Evolutionary conservation across 2,329 filamentous ascomycete genomes (phyloP), one percentile per base, ranked within the genome.

Genomic region (Aspergillus awamori): DNA sequence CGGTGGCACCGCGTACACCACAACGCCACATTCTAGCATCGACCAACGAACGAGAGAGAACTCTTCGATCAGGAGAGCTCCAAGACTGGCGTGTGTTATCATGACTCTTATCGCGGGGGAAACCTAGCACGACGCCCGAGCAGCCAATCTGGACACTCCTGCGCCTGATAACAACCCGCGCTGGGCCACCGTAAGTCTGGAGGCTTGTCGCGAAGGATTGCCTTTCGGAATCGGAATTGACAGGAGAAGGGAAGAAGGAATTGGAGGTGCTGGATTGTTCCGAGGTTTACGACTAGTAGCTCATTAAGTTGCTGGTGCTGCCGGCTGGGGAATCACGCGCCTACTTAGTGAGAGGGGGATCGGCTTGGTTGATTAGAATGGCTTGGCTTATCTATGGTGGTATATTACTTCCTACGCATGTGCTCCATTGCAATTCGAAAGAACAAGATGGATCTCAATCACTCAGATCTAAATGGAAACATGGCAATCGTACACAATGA

Each of bases 91-190:
- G 11, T 30, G 28, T 20, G 36, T 26, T 54, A 41, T 39, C 36
- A 22, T 2, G 20, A 26, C 33, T 11, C 52, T 54, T 54, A 54
- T 54, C 52, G 22, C 52, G 10, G 41, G 38, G 38, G 53, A 15
- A 30, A 2, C 11, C 38, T 8, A 55, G 10, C 13, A 30, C 3
- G 22, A 30, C 11, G 24, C 8, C n/a, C 22, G 39, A 55, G 53
- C 8, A 43, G n/a, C 53, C 53, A 55, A 55, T 41, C 24, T 43
- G 24, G 24, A 30, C 11, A 15, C 5, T n/a, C 5, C 4, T 3
- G 26, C 22, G 38, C 3, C 53, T 45, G 53, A 55, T 55, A 55
- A 55, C 22, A 41, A 20, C 24, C 53, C 53, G 53, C 13, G 36
- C 38, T 39, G 49, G 6, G 6, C 2, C 33, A 36, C 33, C 11